Evolutionary conservation across 306 rosid species (phyloP).

Genomic region (Inga leiocalycina): DNA sequence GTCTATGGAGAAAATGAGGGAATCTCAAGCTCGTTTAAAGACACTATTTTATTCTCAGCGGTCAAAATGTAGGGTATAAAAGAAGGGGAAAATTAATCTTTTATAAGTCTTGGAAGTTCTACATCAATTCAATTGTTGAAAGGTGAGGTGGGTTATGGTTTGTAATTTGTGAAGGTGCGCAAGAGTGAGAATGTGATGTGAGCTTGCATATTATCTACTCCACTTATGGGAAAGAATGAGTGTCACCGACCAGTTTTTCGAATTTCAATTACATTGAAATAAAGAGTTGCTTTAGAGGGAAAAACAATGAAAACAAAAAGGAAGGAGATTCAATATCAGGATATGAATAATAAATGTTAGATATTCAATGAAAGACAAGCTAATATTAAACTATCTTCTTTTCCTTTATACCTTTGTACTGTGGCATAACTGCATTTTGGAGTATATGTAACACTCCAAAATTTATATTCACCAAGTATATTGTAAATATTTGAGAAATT

Average conservation of each 20-base stretch:
- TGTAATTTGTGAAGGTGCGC: background rate
- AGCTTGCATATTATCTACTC: background rate
- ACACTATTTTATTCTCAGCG: conserved; percentile 91
- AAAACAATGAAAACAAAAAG: no score
- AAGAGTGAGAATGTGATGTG: background rate
- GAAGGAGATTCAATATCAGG: no score
- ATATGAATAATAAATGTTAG: no score
- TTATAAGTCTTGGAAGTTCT: background rate
- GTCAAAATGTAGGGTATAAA: conserved; percentile 30
- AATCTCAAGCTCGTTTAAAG: conserved; percentile 78
- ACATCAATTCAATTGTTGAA: background rate
- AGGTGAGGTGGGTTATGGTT: background rate
- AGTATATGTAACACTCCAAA: no score
- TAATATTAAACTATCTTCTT: no score
- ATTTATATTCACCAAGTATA: no score
- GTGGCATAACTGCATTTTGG: no score
- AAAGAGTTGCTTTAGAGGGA: background rate
- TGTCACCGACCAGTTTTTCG: no score
- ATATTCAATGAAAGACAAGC: no score
- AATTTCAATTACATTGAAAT: background rate
- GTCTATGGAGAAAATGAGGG: conserved; percentile 95
- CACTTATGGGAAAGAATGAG: background rate
- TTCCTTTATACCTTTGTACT: no score
- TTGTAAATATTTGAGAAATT: no score
- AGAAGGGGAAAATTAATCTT: background rate